Conservation (phyloP, 352 stramenopile species). For the Globisporangium paddicum region DNA sequence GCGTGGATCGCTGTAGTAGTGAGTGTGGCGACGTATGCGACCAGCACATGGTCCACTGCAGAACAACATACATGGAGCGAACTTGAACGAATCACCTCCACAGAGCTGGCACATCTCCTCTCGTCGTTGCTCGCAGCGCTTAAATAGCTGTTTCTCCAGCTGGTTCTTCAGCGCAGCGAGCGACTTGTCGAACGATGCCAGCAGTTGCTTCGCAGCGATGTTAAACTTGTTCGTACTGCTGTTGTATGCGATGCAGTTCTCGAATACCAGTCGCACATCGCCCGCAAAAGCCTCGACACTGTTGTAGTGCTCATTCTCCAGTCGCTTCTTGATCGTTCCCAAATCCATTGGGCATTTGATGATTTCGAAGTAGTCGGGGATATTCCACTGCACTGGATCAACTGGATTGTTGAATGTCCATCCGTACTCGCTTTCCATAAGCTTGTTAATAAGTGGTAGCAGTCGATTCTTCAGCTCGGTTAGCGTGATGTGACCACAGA, state of each 20-base stretch:
- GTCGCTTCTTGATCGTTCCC: constrained; percentile 95
- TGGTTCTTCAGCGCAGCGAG: constrained; percentile 66
- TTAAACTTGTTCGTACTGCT: constrained; percentile 89
- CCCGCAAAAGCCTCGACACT: constrained; percentile 83
- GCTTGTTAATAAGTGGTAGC: constrained; percentile 76
- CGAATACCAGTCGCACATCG: constrained; percentile 87
- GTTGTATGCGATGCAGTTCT: constrained; percentile 90
- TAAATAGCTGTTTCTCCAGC: constrained; percentile 83
- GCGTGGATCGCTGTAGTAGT: constrained; percentile 84
- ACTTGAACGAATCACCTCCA: constrained; percentile 88
- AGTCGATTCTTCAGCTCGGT: constrained; percentile 80
- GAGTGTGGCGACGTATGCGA: constrained; percentile 79
- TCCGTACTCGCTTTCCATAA: constrained; percentile 87
- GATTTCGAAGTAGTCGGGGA: constrained; percentile 90
- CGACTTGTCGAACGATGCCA: constrained; percentile 71
- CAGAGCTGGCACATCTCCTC: constrained; percentile 89
- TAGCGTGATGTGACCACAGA: constrained; percentile 81
- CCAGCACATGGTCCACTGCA: constrained; percentile 82
- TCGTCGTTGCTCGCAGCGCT: constrained; percentile 72
- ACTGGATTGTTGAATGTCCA: constrained; percentile 95
- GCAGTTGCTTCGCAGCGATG: constrained; percentile 74
- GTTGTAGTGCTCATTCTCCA: constrained; percentile 95
- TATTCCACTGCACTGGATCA: constrained; percentile 92
- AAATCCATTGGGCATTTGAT: constrained; percentile 99
- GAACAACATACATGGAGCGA: constrained; percentile 87